phyloP scores from a whole-genome alignment of 495 filamentous ascomycete species.

The Podospora tetraspora region DNA sequence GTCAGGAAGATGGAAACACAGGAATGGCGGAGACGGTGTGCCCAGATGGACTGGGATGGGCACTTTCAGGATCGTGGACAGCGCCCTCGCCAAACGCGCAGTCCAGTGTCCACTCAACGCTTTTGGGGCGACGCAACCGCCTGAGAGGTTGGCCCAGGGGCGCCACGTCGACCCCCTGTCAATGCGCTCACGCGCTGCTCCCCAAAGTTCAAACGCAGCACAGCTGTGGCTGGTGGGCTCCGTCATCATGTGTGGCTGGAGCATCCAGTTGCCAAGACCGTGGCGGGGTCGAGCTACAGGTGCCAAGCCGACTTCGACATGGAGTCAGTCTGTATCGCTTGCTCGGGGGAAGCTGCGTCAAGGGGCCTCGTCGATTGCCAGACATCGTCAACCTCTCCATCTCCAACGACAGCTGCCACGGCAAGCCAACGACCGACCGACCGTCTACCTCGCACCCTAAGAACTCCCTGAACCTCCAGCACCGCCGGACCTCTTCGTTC shows the following conservation, averaged over 20 bases:
- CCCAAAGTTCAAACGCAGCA: not conserved
- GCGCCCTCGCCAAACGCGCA: not conserved
- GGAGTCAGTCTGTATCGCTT: not conserved
- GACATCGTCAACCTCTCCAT: constrained; percentile 4
- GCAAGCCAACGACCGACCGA: not conserved
- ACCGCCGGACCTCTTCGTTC: not conserved
- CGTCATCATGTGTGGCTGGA: not conserved
- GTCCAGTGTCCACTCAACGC: not conserved
- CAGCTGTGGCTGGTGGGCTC: not conserved
- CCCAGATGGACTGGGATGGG: not conserved
- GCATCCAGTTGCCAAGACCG: not conserved
- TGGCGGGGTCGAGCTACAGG: not conserved
- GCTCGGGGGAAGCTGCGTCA: constrained; percentile 6
- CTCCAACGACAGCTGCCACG: constrained; percentile 1
- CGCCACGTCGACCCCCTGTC: not conserved
- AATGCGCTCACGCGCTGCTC: not conserved
- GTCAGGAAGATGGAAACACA: not conserved
- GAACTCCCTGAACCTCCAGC: not conserved
- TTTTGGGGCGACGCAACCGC: not conserved
- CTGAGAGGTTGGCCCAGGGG: no score
- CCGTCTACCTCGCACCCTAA: not conserved
- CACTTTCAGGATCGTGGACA: not conserved
- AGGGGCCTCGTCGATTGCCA: not conserved
- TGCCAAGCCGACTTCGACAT: constrained; percentile 5
- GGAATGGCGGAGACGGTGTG: not conserved